These are phyloP conservation scores for Gossypium gossypioides DNA, from an alignment of 441 rosid species.

Conservation along the genomic window DNA sequence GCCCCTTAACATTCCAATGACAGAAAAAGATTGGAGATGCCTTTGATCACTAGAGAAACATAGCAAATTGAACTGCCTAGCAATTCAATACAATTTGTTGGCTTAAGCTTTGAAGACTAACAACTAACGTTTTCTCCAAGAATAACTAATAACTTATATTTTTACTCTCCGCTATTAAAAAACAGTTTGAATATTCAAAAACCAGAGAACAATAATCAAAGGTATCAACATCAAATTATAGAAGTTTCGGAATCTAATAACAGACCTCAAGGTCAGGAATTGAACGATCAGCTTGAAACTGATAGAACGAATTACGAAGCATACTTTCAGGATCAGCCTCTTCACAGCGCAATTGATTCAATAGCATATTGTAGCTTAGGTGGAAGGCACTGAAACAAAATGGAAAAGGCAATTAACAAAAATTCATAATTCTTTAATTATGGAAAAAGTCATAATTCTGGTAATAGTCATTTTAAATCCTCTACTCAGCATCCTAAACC, in stretches of 20 bases:
- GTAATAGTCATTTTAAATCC: neutral
- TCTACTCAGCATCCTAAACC: neutral
- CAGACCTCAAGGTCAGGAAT: conserved; percentile 88
- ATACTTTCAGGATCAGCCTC: conserved; percentile 94
- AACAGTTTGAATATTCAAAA: conserved; percentile 3
- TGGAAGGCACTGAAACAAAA: conserved; percentile 72
- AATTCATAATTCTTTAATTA: neutral
- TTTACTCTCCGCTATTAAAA: neutral
- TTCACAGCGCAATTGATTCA: conserved; percentile 91
- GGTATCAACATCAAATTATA: neutral
- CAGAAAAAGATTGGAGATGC: neutral
- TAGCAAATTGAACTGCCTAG: neutral
- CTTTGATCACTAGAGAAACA: neutral
- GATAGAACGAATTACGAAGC: conserved; percentile 91
- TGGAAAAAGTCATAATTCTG: neutral
- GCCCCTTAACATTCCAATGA: neutral
- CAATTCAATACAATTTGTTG: conserved; percentile 1
- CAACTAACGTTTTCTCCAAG: neutral
- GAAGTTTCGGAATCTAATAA: neutral
- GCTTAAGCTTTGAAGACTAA: neutral
- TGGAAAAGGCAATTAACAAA: conserved; percentile 8
- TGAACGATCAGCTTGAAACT: conserved; percentile 92
- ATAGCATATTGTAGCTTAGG: conserved; percentile 94
- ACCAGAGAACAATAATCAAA: neutral
- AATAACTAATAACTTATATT: neutral